A percentile compares a stretch with the other conserved stretches of the same genome.
These are phyloP conservation scores for Neurospora intermedia DNA, from an alignment of 495 filamentous ascomycete species.

Conservation along the genomic window DNA sequence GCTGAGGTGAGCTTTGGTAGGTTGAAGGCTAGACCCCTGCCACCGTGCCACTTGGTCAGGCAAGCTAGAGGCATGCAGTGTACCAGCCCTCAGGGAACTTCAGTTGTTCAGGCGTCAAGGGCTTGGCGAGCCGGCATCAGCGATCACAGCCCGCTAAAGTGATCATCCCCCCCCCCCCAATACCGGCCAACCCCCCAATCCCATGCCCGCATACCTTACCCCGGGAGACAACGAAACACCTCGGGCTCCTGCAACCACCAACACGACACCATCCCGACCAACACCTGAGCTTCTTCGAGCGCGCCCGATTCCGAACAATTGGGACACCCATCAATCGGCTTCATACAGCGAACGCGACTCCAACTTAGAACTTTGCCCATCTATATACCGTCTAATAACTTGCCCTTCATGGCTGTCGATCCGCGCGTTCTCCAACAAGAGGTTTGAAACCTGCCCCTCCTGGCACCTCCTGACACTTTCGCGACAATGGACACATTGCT, in stretches of 20 bases:
- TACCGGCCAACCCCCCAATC: neutral
- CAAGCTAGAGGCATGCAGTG: too few species aligned
- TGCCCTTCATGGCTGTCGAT: conserved; percentile 33
- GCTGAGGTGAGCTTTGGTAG: neutral
- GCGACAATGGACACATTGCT: conserved; percentile 7
- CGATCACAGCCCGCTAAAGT: neutral
- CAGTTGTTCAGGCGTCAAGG: neutral
- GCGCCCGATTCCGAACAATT: neutral
- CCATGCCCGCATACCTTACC: neutral
- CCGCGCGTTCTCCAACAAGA: conserved; percentile 37
- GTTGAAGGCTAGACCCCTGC: neutral
- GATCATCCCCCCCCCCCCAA: neutral
- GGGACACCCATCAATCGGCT: neutral
- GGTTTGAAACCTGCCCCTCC: conserved; percentile 21
- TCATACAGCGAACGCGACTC: neutral
- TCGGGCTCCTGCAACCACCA: neutral
- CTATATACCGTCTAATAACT: conserved; percentile 1
- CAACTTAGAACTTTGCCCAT: neutral
- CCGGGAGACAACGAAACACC: neutral
- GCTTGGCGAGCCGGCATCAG: neutral
- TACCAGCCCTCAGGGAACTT: neutral
- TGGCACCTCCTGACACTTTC: conserved; percentile 11
- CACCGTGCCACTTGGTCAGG: too few species aligned
- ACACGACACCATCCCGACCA: neutral
- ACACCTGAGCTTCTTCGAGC: neutral